A percentile compares a stretch with the other conserved stretches of the same genome.
These are phyloP conservation scores for Ustilago loliicola DNA, from an alignment of 1,284 basidiomycete species.

Conservation along the genomic window DNA sequence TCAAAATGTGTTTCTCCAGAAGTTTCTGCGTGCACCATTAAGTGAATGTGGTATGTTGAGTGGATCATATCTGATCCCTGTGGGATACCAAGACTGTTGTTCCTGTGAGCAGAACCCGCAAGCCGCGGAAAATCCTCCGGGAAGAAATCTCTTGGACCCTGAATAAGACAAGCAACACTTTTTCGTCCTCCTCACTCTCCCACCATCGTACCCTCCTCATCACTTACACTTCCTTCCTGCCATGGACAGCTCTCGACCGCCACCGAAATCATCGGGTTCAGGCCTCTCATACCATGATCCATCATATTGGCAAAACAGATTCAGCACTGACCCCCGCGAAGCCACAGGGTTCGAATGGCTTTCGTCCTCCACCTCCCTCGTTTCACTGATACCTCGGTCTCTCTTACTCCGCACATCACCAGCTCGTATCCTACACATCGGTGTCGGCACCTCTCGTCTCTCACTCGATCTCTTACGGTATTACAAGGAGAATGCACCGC, in stretches of 20 bases:
- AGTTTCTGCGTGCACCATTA: no score
- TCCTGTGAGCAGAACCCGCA: no score
- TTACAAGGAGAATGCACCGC: neutral
- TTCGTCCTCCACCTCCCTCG: constrained; percentile 14
- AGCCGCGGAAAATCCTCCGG: neutral
- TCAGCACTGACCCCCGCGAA: constrained; percentile 69
- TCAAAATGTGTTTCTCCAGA: no score
- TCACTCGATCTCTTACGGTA: constrained; percentile 25
- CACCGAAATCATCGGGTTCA: no score
- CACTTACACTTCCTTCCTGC: no score
- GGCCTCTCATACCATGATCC: constrained; percentile 49
- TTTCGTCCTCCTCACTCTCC: neutral
- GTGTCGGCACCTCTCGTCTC: constrained; percentile 33
- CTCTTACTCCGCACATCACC: constrained; percentile 10
- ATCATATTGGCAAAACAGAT: constrained; percentile 56
- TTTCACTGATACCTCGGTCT: neutral
- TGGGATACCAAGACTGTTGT: no score
- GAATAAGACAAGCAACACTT: neutral
- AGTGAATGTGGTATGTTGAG: no score
- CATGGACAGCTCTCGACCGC: no score
- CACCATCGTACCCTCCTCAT: neutral
- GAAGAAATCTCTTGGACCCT: neutral
- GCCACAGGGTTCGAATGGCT: constrained; percentile 43
- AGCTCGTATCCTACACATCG: constrained; percentile 41
- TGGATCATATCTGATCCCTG: no score